Base-by-base conservation (phyloP, 2,329 filamentous ascomycete species). In the Trichoderma sp. region DNA sequence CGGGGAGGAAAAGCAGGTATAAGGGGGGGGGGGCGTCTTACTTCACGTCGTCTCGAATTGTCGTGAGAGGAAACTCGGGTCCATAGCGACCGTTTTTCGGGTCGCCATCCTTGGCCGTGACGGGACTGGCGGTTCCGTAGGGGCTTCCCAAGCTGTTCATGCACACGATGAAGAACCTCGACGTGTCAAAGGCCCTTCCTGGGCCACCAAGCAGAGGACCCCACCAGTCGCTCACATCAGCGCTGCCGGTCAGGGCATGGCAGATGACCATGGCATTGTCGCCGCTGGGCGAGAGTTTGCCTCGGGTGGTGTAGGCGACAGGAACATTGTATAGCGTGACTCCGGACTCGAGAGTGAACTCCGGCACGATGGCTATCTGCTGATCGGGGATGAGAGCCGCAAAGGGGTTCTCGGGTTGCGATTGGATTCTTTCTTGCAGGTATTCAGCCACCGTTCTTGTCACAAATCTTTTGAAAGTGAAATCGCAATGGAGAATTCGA, bases 61-160 rank as follows among this genome's bases (percentile, higher is more conserved):
- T 98, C 1, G 95, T 97, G 68, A 99, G 80, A 54, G 95, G 95
- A 71, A 99, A 99, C 74, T 99, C 95, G 1, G 95, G 95, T 0
- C 95, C 95, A 74, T 99, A 99, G 71, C 86, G 85, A 19, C 87
- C 93, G 68, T 91, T 88, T 59, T 81, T 81, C 17, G 84, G 79
- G 71, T 96, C 86, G 15, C 93, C 93, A 73, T 97, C 89, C 76
- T 92, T 96, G 71, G 88, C 89, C 2, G 95, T 99, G 61, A 94
- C 91, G 1, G 92, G 91, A 74, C 91, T 94, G n/a, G 90, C 91
- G 65, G 90, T 92, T 34, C 92, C 92, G 73, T 96, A 96, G 0
- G 92, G 92, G 72, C 90, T 94, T 52, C 92, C 92, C 55, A 93
- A 77, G 74, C 90, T 92, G 79, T 95, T 95, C 82, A 94, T 89